Evolutionary conservation across 495 filamentous ascomycete genomes (phyloP).

Genomic region (Penicillium argentinense): DNA sequence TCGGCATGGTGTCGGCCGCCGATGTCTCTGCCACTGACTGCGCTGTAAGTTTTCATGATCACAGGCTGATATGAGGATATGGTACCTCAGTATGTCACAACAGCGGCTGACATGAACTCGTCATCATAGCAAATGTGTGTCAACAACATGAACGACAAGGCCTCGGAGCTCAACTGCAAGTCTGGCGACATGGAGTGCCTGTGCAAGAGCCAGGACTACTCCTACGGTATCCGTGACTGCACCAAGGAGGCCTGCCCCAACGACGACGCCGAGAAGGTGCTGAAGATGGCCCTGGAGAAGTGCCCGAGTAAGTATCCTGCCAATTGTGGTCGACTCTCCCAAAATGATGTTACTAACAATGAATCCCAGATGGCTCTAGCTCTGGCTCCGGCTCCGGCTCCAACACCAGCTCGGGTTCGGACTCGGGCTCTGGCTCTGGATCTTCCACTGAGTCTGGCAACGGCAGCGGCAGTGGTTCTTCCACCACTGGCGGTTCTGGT

Average conservation of each 20-base stretch:
- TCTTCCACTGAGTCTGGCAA: slow-evolving; percentile 2
- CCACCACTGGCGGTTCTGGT: slow-evolving; percentile 2
- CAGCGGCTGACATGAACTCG: slow-evolving; percentile 9
- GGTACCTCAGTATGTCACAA: not conserved
- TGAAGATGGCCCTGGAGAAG: slow-evolving; percentile 35
- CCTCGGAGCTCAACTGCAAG: slow-evolving; percentile 58
- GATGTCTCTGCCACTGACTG: slow-evolving; percentile 35
- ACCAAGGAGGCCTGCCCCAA: slow-evolving; percentile 61
- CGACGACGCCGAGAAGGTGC: slow-evolving; percentile 39
- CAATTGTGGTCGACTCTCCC: not conserved
- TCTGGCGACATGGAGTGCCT: slow-evolving; percentile 62
- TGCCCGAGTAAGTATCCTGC: slow-evolving; percentile 28
- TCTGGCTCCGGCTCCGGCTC: slow-evolving; percentile 2
- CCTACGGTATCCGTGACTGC: slow-evolving; percentile 79
- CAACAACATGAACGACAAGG: slow-evolving; percentile 68
- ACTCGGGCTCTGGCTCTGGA: slow-evolving; percentile 5
- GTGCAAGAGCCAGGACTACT: slow-evolving; percentile 67
- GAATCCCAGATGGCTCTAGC: slow-evolving; percentile 10
- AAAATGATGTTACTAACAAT: not conserved
- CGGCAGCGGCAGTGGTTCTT: slow-evolving; percentile 6
- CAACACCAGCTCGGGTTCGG: slow-evolving; percentile 10
- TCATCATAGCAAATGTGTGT: slow-evolving; percentile 63
- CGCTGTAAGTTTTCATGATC: slow-evolving; percentile 38
- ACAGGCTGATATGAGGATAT: not conserved
- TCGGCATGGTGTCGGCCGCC: slow-evolving; percentile 29